These are phyloP conservation scores for Musa troglodytarum DNA, from an alignment of 176 grass and related monocot species.

Conservation along the genomic window DNA sequence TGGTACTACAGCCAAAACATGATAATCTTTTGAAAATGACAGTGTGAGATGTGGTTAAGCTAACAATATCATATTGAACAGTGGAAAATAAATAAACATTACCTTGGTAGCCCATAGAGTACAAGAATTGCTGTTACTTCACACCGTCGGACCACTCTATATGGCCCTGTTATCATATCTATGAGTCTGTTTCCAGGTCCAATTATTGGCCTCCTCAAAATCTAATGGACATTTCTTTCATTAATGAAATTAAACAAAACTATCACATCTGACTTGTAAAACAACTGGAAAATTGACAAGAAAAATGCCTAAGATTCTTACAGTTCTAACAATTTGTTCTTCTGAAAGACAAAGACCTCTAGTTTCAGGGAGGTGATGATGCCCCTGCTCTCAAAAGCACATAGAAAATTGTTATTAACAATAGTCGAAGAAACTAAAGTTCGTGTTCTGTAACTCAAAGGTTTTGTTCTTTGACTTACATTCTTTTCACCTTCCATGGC, in stretches of 20 bases:
- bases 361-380: conserved; percentile 81
- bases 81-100: conserved; percentile 3
- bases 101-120: conserved; percentile 79
- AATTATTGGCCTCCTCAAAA: conserved; percentile 62
- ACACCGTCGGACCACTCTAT: conserved; percentile 44
- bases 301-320: conserved; percentile 28
- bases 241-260: background rate
- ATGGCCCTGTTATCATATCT: conserved; percentile 50
- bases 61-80: background rate
- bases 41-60: background rate
- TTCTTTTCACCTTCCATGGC: conserved; percentile 89
- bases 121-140: conserved; percentile 95
- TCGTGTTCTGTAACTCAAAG: conserved; percentile 13
- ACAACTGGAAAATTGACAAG: too few relatives aligned
- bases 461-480: conserved; percentile 29
- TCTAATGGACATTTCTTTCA: conserved; percentile 21
- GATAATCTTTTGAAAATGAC: background rate
- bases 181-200: conserved; percentile 67
- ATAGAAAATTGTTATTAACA: conserved; percentile 6
- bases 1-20: background rate
- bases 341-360: conserved; percentile 96
- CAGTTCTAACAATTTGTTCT: conserved; percentile 91
- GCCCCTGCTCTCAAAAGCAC: conserved; percentile 40
- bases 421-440: conserved; percentile 9
- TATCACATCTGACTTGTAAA: background rate